Evolutionary conservation across 495 filamentous ascomycete genomes (phyloP).

Genomic region (Penicillium cosmopolitanum): DNA sequence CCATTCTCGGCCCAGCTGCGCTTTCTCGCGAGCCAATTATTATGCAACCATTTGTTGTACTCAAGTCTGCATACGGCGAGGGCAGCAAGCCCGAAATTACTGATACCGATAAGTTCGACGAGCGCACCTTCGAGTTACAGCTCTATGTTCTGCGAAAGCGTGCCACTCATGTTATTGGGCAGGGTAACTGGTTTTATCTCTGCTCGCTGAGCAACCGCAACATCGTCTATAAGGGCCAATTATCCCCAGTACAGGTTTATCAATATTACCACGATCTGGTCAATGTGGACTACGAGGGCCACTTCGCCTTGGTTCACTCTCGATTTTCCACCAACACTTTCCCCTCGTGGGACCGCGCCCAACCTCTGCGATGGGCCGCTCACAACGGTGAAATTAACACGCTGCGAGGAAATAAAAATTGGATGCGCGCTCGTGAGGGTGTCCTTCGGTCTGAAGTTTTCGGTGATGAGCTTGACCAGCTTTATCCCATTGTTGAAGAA

Average conservation of each 20-base stretch:
- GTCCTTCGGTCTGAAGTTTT: conserved; percentile 93
- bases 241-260: conserved; percentile 97
- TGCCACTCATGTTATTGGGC: conserved; percentile 88
- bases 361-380: conserved; percentile 95
- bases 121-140: conserved; percentile 86
- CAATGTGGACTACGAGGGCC: conserved; percentile 95
- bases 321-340: conserved; percentile 99
- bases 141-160: conserved; percentile 94
- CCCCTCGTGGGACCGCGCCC: conserved; percentile 97
- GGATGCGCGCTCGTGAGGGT: conserved; percentile 98
- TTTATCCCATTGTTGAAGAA: conserved; percentile 97
- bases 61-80: conserved; percentile 81
- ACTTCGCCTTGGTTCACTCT: conserved; percentile 97
- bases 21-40: conserved; percentile 93
- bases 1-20: conserved; percentile 90
- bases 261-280: conserved; percentile 98
- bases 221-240: conserved; percentile 98
- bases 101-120: conserved; percentile 80
- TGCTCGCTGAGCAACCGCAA: conserved; percentile 98
- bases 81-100: conserved; percentile 81
- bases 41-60: conserved; percentile 93
- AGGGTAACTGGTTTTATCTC: conserved; percentile 99
- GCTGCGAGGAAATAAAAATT: conserved; percentile 98
- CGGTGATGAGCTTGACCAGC: conserved; percentile 84
- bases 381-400: conserved; percentile 99